phyloP scores from a whole-genome alignment of 2,329 filamentous ascomycete species.

The Colletotrichum ledebouriae region DNA sequence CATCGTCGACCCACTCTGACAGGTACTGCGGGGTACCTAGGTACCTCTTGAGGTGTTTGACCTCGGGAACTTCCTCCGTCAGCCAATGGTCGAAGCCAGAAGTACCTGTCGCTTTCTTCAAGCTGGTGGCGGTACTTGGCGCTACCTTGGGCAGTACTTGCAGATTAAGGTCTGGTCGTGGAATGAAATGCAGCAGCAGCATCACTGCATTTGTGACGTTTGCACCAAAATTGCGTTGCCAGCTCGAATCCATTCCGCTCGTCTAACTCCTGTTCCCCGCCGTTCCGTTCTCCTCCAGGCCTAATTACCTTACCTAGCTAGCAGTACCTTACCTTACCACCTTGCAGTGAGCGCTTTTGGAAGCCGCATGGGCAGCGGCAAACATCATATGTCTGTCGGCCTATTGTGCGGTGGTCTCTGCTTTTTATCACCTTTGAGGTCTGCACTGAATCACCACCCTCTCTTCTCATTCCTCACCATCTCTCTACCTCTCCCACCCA shows the following conservation, averaged over 20 bases:
- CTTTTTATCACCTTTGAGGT: conserved; percentile 3
- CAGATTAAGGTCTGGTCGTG: background rate
- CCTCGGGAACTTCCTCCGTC: background rate
- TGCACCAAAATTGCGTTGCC: conserved; percentile 39
- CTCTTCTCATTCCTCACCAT: background rate
- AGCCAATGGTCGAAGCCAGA: background rate
- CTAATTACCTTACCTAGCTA: too few species aligned
- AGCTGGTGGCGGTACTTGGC: conserved; percentile 14
- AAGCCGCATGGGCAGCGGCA: background rate
- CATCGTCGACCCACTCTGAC: background rate
- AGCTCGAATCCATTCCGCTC: conserved; percentile 30
- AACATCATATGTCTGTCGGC: conserved; percentile 21
- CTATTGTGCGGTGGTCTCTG: background rate
- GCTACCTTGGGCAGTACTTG: background rate
- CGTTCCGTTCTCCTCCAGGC: conserved; percentile 2
- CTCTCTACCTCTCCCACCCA: background rate
- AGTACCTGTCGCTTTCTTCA: conserved; percentile 13
- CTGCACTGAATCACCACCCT: background rate
- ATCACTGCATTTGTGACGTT: conserved; percentile 37
- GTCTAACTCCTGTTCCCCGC: conserved; percentile 16
- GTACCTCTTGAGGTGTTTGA: conserved; percentile 2
- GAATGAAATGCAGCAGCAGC: background rate
- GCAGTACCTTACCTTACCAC: too few species aligned
- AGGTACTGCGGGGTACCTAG: conserved; percentile 10
- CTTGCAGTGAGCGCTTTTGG: conserved; percentile 1